Conservation (phyloP, 768 basidiomycete genomes). For the Dioszegia aurantiaca region DNA sequence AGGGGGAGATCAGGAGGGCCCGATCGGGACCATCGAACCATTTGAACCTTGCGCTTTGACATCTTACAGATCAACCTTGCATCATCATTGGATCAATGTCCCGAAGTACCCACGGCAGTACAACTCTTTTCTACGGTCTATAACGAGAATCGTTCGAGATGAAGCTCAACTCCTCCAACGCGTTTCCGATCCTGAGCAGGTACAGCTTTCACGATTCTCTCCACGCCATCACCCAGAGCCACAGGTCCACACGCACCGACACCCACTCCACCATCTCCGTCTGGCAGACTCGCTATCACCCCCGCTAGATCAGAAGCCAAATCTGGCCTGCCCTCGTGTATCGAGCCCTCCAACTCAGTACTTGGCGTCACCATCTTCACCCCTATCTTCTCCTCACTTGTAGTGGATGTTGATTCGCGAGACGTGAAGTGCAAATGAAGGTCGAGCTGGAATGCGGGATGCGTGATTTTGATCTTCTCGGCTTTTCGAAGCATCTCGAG, state of each 20-base stretch:
- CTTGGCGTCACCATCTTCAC: background rate
- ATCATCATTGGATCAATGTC: background rate
- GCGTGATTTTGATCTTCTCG: background rate
- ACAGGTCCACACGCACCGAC: constrained; percentile 7
- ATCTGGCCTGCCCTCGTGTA: constrained; percentile 3
- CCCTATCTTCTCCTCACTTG: constrained; percentile 7
- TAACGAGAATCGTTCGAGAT: constrained; percentile 8
- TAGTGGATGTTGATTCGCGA: no score
- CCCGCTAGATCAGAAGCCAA: background rate
- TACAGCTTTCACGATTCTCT: constrained; percentile 3
- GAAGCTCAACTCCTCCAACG: constrained; percentile 7
- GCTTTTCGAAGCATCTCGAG: background rate
- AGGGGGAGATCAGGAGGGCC: no score
- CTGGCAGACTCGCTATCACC: background rate
- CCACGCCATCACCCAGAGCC: constrained; percentile 2
- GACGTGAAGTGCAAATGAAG: constrained; percentile 7
- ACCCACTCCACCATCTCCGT: constrained; percentile 9
- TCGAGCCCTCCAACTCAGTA: background rate
- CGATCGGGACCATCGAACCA: no score
- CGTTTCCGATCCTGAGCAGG: background rate
- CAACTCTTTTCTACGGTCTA: background rate
- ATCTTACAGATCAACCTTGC: no score
- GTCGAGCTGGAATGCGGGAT: background rate
- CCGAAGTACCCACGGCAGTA: no score
- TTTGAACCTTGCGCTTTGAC: no score